phyloP scores from a whole-genome alignment of 176 grass and related monocot genomes.

The Chloris gayana region DNA sequence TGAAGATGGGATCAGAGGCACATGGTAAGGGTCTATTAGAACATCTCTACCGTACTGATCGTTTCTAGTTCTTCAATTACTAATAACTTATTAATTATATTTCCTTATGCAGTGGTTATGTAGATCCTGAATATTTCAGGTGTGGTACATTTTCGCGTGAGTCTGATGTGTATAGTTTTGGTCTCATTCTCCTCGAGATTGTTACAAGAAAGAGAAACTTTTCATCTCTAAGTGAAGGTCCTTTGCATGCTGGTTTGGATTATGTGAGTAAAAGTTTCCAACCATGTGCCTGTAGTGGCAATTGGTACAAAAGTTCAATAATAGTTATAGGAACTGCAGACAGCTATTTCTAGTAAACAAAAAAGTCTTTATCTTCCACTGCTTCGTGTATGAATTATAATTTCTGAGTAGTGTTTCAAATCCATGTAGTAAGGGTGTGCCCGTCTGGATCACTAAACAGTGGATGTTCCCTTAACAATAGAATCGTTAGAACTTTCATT shows the following conservation, averaged over 20 bases:
- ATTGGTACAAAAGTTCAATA: background rate
- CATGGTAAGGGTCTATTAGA: background rate
- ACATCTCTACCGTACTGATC: background rate
- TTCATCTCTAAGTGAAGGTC: background rate
- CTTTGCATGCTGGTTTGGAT: background rate
- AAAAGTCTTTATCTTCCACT: no score
- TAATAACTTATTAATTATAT: background rate
- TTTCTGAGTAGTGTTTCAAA: no score
- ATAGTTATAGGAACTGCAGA: no score
- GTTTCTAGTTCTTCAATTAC: no score
- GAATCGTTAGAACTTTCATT: background rate
- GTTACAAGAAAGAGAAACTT: background rate
- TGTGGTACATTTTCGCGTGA: background rate
- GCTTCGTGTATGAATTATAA: no score
- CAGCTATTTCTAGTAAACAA: no score
- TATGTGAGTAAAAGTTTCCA: background rate
- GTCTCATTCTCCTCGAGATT: background rate
- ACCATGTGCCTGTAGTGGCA: background rate
- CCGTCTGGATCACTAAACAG: no score
- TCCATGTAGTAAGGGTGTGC: no score
- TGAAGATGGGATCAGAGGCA: background rate
- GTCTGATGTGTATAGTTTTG: conserved; percentile 25
- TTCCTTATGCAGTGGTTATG: conserved; percentile 12
- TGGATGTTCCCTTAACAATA: background rate
- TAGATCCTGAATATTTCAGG: background rate